Evolutionary conservation across 1,284 basidiomycete genomes (phyloP), one percentile per base, ranked within the genome.

Genomic region (Erythrobasidium hasegawianum): DNA sequence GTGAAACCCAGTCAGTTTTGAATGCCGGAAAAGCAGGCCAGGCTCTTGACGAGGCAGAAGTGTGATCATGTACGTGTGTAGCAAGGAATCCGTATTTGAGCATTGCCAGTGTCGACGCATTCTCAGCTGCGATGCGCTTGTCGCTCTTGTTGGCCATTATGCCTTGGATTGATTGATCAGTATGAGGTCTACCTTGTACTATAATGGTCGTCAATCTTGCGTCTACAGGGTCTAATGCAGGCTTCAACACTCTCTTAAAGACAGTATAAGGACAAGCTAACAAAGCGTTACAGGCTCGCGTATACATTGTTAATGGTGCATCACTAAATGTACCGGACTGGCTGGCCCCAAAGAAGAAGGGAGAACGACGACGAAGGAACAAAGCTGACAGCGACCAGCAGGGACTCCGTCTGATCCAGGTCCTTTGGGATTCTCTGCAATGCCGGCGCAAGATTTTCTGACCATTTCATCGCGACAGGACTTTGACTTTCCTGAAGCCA

Each of bases 401-500:
- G 11, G 72, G 72, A 59, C 71, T 75, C 22, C 43, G 74, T 26
- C 65, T 75, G 53, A 71, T 75, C 10, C 73, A 75, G 70, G 73
- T 75, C 29, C 9, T 52, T 29, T 11, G 16, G n/a, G n/a, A n/a
- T 14, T 18, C 38, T 54, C n/a, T 24, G 40, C 18, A 16, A 24
- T 40, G 64, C 29, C 26, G 64, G 22, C 29, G 3, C 22, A 52
- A 10, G n/a, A 57, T 26, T n/a, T n/a, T n/a, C 56, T 60, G 41
- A 50, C 49, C 64, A 53, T 67, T 55, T 53, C 41, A 24, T 20
- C 33, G 20, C 7, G 20, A 33, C 92, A 96, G 76, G 89, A 95
- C 71, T 96, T 98, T 77, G 90, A 94, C 74, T 98, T 99, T 71
- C 94, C 96, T 9, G 92, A 97, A 76, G 93, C 94, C 11, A 92